Conservation (phyloP, 176 grass and related monocot genomes). For the Saccharum officinarum region DNA sequence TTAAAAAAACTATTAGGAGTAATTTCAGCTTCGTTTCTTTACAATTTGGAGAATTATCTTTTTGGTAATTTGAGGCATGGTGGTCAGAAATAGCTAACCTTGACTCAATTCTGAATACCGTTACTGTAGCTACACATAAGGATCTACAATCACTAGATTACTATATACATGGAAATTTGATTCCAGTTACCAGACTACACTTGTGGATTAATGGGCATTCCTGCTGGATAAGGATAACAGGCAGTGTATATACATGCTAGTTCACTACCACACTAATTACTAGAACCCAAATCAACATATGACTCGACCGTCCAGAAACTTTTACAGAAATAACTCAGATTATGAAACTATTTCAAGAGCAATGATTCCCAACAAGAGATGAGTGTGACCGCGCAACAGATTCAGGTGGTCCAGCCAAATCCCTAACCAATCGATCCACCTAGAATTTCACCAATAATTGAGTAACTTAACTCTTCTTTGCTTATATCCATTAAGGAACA, state of each 20-base stretch:
- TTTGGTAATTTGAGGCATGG: not conserved
- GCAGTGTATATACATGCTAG: not conserved
- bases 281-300: constrained; percentile 1
- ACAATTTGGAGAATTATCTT: constrained; percentile 1
- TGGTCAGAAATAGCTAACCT: not conserved
- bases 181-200: not conserved
- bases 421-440: not conserved
- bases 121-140: constrained; percentile 1
- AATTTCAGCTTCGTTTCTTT: not conserved
- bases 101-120: not conserved
- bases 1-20: not conserved
- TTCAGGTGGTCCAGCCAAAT: constrained; percentile 17
- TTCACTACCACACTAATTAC: not conserved
- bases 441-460: not conserved
- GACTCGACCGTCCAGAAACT: not conserved
- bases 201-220: constrained; percentile 1
- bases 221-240: not conserved
- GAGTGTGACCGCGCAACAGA: constrained; percentile 23
- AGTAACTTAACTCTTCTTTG: not conserved
- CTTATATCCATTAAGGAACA: constrained; percentile 23
- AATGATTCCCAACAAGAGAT: constrained; percentile 1
- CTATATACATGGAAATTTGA: not conserved
- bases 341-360: constrained; percentile 6
- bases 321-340: too few relatives aligned
- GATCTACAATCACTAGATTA: not conserved